Percentiles rank a stretch among this genome's conserved stretches.
These are phyloP conservation scores for Stramenopiles sp. DNA, from an alignment of 352 stramenopile species.

Conservation along the genomic window DNA sequence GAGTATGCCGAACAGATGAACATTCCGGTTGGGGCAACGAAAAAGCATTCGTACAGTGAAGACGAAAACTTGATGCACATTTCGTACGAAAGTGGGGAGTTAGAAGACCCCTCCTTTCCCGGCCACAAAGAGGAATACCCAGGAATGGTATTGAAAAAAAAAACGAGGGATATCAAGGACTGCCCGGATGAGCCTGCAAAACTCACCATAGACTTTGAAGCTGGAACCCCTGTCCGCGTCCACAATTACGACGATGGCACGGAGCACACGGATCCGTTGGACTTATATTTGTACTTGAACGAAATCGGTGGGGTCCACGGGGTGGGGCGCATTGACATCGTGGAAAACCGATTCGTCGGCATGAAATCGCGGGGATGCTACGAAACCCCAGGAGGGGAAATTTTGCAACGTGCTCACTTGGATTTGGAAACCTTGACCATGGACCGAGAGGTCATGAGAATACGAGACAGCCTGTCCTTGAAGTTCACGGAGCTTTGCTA, in stretches of 20 bases:
- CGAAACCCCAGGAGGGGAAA: constrained; percentile 87
- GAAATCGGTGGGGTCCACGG: constrained; percentile 84
- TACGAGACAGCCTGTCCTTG: constrained; percentile 64
- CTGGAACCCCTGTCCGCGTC: constrained; percentile 75
- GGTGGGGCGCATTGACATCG: constrained; percentile 92
- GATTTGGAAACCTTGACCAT: constrained; percentile 50
- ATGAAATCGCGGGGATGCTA: constrained; percentile 98
- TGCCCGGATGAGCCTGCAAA: constrained; percentile 64
- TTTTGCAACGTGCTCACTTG: constrained; percentile 45
- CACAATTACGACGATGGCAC: constrained; percentile 27
- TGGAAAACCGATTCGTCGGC: constrained; percentile 97
- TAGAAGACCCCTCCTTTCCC: constrained; percentile 58
- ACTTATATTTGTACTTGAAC: constrained; percentile 93
- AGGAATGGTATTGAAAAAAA: constrained; percentile 44
- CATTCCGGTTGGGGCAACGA: constrained; percentile 87
- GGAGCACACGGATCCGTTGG: constrained; percentile 68
- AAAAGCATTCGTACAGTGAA: constrained; percentile 90
- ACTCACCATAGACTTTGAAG: constrained; percentile 80
- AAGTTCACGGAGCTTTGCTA: constrained; percentile 95
- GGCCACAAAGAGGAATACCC: constrained; percentile 22
- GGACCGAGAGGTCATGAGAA: constrained; percentile 80
- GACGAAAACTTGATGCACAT: constrained; percentile 98
- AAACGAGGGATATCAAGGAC: constrained; percentile 81
- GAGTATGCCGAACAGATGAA: constrained; percentile 86
- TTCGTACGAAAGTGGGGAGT: constrained; percentile 80